phyloP scores from a whole-genome alignment of 345 rosid species.

The Citrus trifoliata region DNA sequence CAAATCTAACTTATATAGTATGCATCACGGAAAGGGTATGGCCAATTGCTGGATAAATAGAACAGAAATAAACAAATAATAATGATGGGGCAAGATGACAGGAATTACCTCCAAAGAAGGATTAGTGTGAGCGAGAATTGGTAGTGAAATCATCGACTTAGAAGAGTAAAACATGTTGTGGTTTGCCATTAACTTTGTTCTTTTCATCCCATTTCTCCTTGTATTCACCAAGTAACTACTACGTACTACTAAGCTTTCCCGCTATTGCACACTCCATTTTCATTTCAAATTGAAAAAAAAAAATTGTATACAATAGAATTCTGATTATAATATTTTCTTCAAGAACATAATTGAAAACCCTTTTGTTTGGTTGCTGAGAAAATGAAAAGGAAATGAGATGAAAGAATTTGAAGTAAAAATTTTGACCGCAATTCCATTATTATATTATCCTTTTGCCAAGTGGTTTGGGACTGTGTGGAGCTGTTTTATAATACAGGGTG shows the following conservation, averaged over 20 bases:
- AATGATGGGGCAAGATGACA: background rate
- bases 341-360: background rate
- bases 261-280: conserved; percentile 16
- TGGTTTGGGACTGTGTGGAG: no score
- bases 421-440: background rate
- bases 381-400: background rate
- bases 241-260: background rate
- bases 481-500: no score
- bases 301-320: background rate
- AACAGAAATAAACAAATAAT: background rate
- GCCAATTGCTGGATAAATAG: background rate
- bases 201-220: background rate
- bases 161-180: background rate
- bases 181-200: background rate
- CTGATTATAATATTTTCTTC: background rate
- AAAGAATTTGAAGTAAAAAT: background rate
- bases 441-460: no score
- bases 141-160: background rate
- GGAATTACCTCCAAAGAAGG: conserved; percentile 10
- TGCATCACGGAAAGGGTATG: background rate
- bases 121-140: conserved; percentile 2
- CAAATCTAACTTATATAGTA: background rate
- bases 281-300: background rate
- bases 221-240: conserved; percentile 8
- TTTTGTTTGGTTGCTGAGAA: background rate